Evolutionary conservation across 768 basidiomycete species (phyloP), one percentile per base, ranked within the genome.

Genomic region (Tylopilus plumbeoviolaceoides): DNA sequence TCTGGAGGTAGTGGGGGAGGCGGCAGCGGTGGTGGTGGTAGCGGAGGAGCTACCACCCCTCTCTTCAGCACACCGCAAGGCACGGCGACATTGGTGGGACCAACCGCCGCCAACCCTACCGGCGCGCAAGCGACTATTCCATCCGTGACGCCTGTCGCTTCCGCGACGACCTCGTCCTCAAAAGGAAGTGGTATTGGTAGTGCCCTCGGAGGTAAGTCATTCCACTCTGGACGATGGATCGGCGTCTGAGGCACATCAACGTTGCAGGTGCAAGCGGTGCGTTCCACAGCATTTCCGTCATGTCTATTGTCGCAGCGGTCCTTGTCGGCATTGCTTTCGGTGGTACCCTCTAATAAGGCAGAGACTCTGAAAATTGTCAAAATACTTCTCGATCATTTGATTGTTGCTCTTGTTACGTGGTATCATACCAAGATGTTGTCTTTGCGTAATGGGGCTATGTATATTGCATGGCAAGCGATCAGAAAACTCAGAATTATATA

Each of bases 281-380:
- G 7, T 23, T 63, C 3, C 63, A 43, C 25, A 23, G 40, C 40
- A 48, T 55, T 1, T 49, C 56, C 9, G 11, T 44, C 12, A 28
- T 21, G 7, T 49, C 48, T 7, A 28, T 47, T 12, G 25, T 33
- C 33, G 47, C 21, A 46, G 62, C 48, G 12, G 36, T n/a, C 7
- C 14, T 49, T 23, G 30, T 57, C 9, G 35, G 57, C 5, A 33
- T 57, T 41, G 39, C 53, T 20, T 39, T 55, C 3, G 20, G 49
- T 6, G 31, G 43, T 28, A n/a, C 39, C 15, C 7, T 44, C 17
- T 35, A 51, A 30, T 35, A 51, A 30, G 30, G 23, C 12, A 52
- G 18, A 55, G 7, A 38, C 14, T 10, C 8, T 21, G n/a, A 38
- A 8, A 18, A 36, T 36, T 17, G 3, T 15, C 1, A 23, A 4